Percentiles rank a stretch among this genome's conserved stretches.
phyloP scores from a whole-genome alignment of 257 asterid species.

The Capsicum chinense region DNA sequence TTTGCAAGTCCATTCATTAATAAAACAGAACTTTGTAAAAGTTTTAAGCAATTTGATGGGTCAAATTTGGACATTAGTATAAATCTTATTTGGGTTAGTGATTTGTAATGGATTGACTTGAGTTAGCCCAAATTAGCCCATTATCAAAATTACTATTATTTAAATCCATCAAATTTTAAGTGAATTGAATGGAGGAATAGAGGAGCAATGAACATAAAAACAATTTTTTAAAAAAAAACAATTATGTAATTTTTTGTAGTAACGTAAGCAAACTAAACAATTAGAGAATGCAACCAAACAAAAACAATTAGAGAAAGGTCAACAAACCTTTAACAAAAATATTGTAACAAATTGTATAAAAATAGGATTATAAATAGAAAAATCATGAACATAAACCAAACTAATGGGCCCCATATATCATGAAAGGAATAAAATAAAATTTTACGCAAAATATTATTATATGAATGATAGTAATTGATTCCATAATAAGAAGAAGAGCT shows the following conservation, averaged over 20 bases:
- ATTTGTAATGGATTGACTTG: too few relatives aligned
- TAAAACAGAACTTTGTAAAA: too few relatives aligned
- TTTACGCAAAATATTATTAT: background rate
- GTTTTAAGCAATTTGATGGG: too few relatives aligned
- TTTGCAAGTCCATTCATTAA: too few relatives aligned
- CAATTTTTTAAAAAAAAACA: background rate
- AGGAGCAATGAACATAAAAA: too few relatives aligned
- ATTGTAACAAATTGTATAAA: background rate
- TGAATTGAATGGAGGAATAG: too few relatives aligned
- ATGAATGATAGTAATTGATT: background rate
- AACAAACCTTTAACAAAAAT: background rate
- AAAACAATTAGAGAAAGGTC: background rate
- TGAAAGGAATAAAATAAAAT: conserved; percentile 1
- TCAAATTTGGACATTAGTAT: too few relatives aligned
- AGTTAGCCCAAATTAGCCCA: too few relatives aligned
- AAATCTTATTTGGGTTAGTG: too few relatives aligned
- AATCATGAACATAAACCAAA: background rate
- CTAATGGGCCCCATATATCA: background rate
- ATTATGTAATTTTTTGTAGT: background rate
- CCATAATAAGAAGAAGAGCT: background rate
- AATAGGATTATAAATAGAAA: background rate
- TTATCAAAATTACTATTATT: too few relatives aligned
- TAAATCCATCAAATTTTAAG: too few relatives aligned
- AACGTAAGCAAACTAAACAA: background rate
- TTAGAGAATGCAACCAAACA: background rate